Base-by-base conservation (phyloP, 1,284 basidiomycete species). In the Ceratobasidium sp. region DNA sequence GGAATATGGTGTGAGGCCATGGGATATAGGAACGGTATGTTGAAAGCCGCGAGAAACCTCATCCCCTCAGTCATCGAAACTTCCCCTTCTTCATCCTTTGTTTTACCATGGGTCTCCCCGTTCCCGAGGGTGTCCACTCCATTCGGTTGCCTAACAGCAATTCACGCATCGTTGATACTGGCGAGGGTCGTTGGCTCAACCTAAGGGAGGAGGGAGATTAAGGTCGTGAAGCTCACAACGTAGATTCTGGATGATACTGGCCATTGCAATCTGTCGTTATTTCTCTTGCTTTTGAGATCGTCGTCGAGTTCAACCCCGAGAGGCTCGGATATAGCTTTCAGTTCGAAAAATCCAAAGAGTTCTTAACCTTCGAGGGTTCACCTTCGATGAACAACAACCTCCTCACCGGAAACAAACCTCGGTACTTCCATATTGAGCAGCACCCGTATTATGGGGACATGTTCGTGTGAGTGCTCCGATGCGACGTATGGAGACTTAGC, bases 341-440 rank as follows among this genome's bases (percentile, higher is more conserved):
- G 39, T 61, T 61, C 28, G 12, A 8, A 10, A 6, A 5, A 18
- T 61, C 58, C 8, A 23, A 23, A 41, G 43, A 61, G 16, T 61
- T 3, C 21, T 1, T 61, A 16, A 61, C 58, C 18, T 61, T 41
- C n/a, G 3, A 43, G 16, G 58, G 36, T 23, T 1, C 41, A 26
- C 58, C 21, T 2, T 1, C 3, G n/a, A 43, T 43, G 36, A 61
- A 61, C 23, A 61, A 6, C 34, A 61, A 61, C 9, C 58, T 61
- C 21, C 2, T 61, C 2, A 41, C 58, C 3, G 58, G 58, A 6
- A 39, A 61, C n/a, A 61, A 61, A 23, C 58, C 58, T 41, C 58
- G 58, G 8, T 61, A 61, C 16, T 61, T 61, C 16, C 41, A 41
- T 9, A 61, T 61, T 23, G 10, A 5, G 4, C 32, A 41, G 14